Evolutionary conservation across 2,329 filamentous ascomycete species (phyloP).

Genomic region (Apiospora malaysiana): DNA sequence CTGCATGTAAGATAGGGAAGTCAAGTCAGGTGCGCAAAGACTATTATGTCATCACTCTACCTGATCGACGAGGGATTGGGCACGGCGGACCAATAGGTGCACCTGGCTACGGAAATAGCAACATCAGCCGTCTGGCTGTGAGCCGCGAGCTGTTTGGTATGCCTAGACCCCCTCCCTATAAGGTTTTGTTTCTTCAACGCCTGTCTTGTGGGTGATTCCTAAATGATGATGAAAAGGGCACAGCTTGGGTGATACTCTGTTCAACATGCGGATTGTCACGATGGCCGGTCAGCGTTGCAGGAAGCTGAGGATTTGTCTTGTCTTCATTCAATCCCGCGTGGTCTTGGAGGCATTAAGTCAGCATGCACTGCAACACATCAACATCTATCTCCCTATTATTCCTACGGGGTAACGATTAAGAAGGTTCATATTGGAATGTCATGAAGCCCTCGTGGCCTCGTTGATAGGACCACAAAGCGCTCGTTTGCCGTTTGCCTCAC

Average conservation of each 20-base stretch:
- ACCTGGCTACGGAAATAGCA: neutral
- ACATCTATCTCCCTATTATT: neutral
- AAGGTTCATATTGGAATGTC: neutral
- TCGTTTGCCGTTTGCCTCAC: neutral
- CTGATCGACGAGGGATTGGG: neutral
- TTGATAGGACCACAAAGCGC: neutral
- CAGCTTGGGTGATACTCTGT: neutral
- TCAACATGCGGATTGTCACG: constrained; percentile 16
- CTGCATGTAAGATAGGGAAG: neutral
- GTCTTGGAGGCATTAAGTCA: neutral
- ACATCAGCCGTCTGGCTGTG: neutral
- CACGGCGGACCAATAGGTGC: neutral
- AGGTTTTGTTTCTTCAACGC: neutral
- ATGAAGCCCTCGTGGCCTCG: neutral
- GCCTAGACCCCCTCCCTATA: neutral
- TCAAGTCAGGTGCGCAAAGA: constrained; percentile 6
- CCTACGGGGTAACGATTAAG: neutral
- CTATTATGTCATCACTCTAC: constrained; percentile 15
- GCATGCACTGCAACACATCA: constrained; percentile 3
- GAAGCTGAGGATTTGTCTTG: neutral
- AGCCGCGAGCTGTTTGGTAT: neutral
- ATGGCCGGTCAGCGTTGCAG: constrained; percentile 5
- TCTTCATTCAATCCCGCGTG: neutral
- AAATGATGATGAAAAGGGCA: too few relatives aligned
- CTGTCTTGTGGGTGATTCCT: neutral